Evolutionary conservation across 768 basidiomycete species (phyloP).

Genomic region (Pleurotus tuoliensis): DNA sequence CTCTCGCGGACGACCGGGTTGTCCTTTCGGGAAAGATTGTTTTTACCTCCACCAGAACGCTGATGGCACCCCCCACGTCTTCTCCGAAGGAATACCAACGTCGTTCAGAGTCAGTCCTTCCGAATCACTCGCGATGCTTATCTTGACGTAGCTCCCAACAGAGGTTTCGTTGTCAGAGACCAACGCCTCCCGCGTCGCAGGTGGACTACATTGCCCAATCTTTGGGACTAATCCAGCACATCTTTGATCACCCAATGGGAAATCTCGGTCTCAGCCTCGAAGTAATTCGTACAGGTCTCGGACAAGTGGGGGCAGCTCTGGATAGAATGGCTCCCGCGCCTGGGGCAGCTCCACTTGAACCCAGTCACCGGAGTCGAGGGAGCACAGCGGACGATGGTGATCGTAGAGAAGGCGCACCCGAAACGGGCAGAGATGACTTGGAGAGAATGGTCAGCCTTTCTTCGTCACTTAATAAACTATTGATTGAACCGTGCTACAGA

Average conservation of each 20-base stretch:
- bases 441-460: background rate
- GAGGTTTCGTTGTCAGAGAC: too few species aligned
- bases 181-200: background rate
- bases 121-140: too few species aligned
- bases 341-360: too few species aligned
- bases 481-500: background rate
- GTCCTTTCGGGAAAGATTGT: constrained; percentile 79
- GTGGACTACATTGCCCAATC: background rate
- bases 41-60: constrained; percentile 70
- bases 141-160: too few species aligned
- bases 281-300: background rate
- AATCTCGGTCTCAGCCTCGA: background rate
- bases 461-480: background rate
- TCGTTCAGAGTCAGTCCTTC: constrained; percentile 45
- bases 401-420: too few species aligned
- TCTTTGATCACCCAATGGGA: background rate
- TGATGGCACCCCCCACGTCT: constrained; percentile 61
- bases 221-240: background rate
- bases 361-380: too few species aligned
- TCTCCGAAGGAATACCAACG: constrained; percentile 48
- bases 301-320: background rate
- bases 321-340: too few species aligned
- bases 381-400: too few species aligned
- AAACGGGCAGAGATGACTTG: background rate
- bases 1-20: constrained; percentile 41